Evolutionary conservation across 176 grass and related monocot species (phyloP).

Genomic region (Pontederia paniculata): DNA sequence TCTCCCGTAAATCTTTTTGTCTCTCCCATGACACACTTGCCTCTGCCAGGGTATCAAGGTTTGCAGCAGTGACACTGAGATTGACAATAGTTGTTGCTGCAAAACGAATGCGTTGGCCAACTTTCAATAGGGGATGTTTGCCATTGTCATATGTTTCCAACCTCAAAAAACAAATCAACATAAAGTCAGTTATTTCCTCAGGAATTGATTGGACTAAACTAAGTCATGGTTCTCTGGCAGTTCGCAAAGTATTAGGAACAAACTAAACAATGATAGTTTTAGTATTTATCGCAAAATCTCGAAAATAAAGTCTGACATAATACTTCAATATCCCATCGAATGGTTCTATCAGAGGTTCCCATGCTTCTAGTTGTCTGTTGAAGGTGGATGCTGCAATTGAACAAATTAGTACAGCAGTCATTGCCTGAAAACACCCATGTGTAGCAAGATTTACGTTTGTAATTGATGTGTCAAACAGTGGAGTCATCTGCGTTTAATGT

Average conservation of each 20-base stretch:
- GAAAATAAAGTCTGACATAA: neutral
- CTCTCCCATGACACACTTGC: conserved; percentile 84
- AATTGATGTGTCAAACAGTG: conserved; percentile 72
- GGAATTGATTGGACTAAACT: neutral
- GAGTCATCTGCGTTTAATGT: conserved; percentile 53
- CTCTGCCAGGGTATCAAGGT: conserved; percentile 83
- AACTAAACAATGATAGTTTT: conserved; percentile 5
- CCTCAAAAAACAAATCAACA: conserved; percentile 37
- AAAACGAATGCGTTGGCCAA: conserved; percentile 74
- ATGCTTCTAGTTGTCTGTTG: conserved; percentile 87
- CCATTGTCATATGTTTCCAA: conserved; percentile 85
- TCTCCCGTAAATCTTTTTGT: conserved; percentile 68
- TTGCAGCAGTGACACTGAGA: conserved; percentile 66
- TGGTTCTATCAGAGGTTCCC: conserved; percentile 96
- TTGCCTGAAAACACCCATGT: conserved; percentile 80
- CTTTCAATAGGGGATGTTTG: conserved; percentile 60
- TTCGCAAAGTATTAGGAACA: neutral
- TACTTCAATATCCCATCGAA: conserved; percentile 99
- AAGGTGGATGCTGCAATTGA: conserved; percentile 95
- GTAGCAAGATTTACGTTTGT: conserved; percentile 88
- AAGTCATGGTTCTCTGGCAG: neutral
- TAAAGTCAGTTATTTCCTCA: conserved; percentile 1
- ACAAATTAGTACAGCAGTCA: conserved; percentile 86
- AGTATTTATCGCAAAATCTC: conserved; percentile 1
- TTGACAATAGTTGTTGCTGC: conserved; percentile 75